Evolutionary conservation across 2,329 filamentous ascomycete species (phyloP).

Genomic region (Clarireedia sp.): DNA sequence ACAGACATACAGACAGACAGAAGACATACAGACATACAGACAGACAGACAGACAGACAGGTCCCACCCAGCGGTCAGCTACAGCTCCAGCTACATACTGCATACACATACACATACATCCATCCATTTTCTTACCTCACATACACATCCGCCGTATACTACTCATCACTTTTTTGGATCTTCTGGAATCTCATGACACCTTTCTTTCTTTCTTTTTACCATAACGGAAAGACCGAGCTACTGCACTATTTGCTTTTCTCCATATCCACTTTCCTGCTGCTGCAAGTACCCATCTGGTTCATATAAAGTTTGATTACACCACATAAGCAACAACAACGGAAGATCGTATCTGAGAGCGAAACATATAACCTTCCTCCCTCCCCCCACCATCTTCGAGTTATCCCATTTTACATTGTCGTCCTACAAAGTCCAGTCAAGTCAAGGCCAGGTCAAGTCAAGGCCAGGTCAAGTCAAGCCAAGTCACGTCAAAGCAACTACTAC

Average conservation of each 20-base stretch:
- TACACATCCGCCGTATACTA: background rate
- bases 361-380: constrained; percentile 2
- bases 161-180: background rate
- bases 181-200: background rate
- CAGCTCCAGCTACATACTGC: background rate
- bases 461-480: background rate
- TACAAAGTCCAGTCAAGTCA: background rate
- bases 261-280: background rate
- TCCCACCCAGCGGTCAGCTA: constrained; percentile 9
- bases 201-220: constrained; percentile 4
- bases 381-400: background rate
- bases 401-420: background rate
- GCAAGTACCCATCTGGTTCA: constrained; percentile 4
- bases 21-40: no score
- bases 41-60: no score
- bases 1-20: no score
- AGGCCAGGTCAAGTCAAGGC: no score
- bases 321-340: background rate
- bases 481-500: background rate
- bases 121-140: no score
- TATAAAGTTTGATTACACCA: constrained; percentile 10
- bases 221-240: background rate
- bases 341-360: background rate
- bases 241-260: constrained; percentile 3
- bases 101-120: background rate